A percentile compares a stretch with the other conserved stretches of the same genome.
Conservation (phyloP, 2,329 filamentous ascomycete species). For the Alternaria burnsii region DNA sequence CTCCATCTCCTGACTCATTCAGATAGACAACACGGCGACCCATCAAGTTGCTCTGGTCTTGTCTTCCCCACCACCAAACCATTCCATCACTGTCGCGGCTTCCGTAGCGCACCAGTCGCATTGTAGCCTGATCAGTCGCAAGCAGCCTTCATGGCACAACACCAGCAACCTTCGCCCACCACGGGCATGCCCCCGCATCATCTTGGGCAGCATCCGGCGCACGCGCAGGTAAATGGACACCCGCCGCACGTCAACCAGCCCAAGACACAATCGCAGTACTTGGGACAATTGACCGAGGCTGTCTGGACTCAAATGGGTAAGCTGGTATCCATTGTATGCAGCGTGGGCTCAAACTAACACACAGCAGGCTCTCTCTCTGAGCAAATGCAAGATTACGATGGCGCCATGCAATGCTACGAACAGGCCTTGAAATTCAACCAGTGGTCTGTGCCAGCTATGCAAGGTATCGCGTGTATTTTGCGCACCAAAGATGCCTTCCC, state of each 20-base stretch:
- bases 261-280: constrained; percentile 74
- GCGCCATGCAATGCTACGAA: constrained; percentile 90
- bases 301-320: constrained; percentile 94
- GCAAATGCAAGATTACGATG: constrained; percentile 85
- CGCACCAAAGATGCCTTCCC: constrained; percentile 92
- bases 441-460: constrained; percentile 90
- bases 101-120: constrained; percentile 21
- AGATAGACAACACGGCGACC: constrained; percentile 4
- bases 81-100: constrained; percentile 20
- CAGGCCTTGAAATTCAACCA: constrained; percentile 86
- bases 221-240: constrained; percentile 64
- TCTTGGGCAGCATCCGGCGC: constrained; percentile 71
- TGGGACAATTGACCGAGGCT: constrained; percentile 81
- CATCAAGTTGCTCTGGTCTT: constrained; percentile 2
- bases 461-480: constrained; percentile 89
- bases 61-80: constrained; percentile 13
- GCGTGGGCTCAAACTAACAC: constrained; percentile 21
- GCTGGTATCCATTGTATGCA: constrained; percentile 36
- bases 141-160: constrained; percentile 65
- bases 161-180: constrained; percentile 82
- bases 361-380: constrained; percentile 81
- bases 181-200: constrained; percentile 74
- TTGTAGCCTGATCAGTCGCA: constrained; percentile 17
- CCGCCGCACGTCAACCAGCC: constrained; percentile 66
- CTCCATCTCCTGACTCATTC: constrained; percentile 4